Conservation (phyloP, 164 flowering plant genomes). For the Stephania japonica region DNA sequence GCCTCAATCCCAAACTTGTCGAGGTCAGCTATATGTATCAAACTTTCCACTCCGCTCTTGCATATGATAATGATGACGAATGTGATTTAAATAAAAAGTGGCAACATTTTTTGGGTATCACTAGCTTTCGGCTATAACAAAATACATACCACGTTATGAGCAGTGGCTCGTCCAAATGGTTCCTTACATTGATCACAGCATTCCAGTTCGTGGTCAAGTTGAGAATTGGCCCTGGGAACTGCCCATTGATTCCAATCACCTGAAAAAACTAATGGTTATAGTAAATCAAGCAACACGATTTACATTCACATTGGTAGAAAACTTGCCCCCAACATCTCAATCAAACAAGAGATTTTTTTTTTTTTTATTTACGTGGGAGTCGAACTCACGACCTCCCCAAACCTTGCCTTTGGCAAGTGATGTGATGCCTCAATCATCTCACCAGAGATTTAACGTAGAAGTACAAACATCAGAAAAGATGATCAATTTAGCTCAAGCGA, state of each 20-base stretch:
- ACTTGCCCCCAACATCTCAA: neutral
- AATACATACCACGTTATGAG: conserved; percentile 76
- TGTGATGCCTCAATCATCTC: too few relatives aligned
- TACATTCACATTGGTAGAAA: neutral
- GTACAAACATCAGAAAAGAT: neutral
- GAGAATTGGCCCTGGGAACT: conserved; percentile 87
- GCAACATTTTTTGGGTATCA: neutral
- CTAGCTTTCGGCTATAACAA: neutral
- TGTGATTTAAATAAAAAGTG: neutral
- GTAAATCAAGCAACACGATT: neutral
- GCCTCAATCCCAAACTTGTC: too few relatives aligned
- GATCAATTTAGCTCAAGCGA: neutral
- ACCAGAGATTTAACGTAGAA: neutral
- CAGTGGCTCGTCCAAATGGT: conserved; percentile 80
- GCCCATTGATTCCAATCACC: conserved; percentile 84
- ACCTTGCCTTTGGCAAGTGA: too few relatives aligned
- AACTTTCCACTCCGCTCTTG: too few relatives aligned
- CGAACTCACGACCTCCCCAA: too few relatives aligned
- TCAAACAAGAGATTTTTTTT: too few relatives aligned
- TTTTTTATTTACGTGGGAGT: too few relatives aligned
- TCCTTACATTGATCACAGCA: conserved; percentile 80
- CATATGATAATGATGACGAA: neutral
- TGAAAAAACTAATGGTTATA: conserved; percentile 20
- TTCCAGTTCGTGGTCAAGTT: conserved; percentile 95
- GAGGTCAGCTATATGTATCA: too few relatives aligned